Evolutionary conservation across 495 filamentous ascomycete species (phyloP).

Genomic region (Penicillium riverlandense): DNA sequence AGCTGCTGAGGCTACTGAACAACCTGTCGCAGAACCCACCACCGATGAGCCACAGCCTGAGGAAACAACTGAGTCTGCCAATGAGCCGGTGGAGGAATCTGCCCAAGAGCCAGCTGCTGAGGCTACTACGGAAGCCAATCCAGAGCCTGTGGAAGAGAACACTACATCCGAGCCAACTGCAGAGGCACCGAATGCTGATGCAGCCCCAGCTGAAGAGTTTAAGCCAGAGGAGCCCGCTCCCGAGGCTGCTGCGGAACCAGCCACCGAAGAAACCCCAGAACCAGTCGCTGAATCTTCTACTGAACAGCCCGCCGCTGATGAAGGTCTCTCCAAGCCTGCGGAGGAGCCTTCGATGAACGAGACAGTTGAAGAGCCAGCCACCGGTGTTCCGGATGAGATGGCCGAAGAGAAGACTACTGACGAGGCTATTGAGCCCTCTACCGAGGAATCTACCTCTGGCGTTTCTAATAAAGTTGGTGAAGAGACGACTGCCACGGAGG

Average conservation of each 20-base stretch:
- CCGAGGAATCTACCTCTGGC: background rate
- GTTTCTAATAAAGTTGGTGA: too few relatives aligned
- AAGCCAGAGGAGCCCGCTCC: background rate
- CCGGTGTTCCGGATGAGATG: background rate
- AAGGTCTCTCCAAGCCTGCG: background rate
- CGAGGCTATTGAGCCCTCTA: background rate
- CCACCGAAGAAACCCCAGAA: slow-evolving; percentile 4
- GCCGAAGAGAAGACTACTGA: background rate
- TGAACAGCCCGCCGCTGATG: slow-evolving; percentile 1
- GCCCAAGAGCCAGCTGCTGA: slow-evolving; percentile 2
- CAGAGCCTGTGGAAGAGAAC: slow-evolving; percentile 4
- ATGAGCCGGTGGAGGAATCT: slow-evolving; percentile 5
- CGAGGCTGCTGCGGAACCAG: slow-evolving; percentile 4
- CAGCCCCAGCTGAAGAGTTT: slow-evolving; percentile 1
- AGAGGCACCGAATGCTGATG: background rate
- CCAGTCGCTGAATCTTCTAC: slow-evolving; percentile 1
- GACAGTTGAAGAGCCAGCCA: background rate
- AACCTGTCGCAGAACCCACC: slow-evolving; percentile 2
- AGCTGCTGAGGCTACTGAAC: slow-evolving; percentile 2
- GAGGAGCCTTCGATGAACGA: slow-evolving; percentile 1
- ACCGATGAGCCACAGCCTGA: slow-evolving; percentile 1
- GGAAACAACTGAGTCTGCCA: background rate
- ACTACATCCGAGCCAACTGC: background rate
- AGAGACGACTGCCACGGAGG: too few relatives aligned
- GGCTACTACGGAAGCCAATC: slow-evolving; percentile 1